These are phyloP conservation scores for Alisma plantagoaquatica DNA, from an alignment of 106 monocot species.

Conservation along the genomic window DNA sequence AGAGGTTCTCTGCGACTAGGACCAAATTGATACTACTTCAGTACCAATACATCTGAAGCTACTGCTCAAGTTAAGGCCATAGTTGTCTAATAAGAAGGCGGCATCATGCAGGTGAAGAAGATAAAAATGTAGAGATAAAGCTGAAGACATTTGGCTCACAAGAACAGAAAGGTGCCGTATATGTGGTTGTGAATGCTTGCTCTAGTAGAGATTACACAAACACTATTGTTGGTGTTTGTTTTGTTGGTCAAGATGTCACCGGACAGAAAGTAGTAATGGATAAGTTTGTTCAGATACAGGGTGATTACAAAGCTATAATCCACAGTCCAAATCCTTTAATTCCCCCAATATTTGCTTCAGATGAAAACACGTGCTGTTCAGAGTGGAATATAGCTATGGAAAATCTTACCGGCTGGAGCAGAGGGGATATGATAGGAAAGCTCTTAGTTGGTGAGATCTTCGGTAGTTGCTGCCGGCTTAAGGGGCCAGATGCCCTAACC, in stretches of 20 bases:
- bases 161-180: constrained; percentile 40
- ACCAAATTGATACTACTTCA: too few species aligned
- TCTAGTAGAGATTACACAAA: constrained; percentile 75
- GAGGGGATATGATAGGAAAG: constrained; percentile 65
- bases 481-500: constrained; percentile 82
- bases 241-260: constrained; percentile 90
- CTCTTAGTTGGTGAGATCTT: constrained; percentile 79
- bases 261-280: constrained; percentile 89
- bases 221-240: constrained; percentile 87
- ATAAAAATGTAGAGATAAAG: constrained; percentile 91
- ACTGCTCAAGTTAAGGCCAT: too few species aligned
- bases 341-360: constrained; percentile 92
- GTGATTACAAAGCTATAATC: constrained; percentile 87
- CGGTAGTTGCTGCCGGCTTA: constrained; percentile 72
- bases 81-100: too few species aligned
- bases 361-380: constrained; percentile 81
- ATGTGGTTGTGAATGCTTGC: constrained; percentile 91
- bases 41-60: too few species aligned
- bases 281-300: constrained; percentile 92
- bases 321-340: constrained; percentile 85
- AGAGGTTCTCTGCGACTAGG: too few species aligned
- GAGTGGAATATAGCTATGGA: constrained; percentile 98
- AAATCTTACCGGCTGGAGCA: constrained; percentile 77
- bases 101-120: constrained; percentile 75
- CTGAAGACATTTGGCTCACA: constrained; percentile 68